Evolutionary conservation across 352 stramenopile genomes (phyloP), one percentile per base, ranked within the genome.

Genomic region (Pythium brassicae): DNA sequence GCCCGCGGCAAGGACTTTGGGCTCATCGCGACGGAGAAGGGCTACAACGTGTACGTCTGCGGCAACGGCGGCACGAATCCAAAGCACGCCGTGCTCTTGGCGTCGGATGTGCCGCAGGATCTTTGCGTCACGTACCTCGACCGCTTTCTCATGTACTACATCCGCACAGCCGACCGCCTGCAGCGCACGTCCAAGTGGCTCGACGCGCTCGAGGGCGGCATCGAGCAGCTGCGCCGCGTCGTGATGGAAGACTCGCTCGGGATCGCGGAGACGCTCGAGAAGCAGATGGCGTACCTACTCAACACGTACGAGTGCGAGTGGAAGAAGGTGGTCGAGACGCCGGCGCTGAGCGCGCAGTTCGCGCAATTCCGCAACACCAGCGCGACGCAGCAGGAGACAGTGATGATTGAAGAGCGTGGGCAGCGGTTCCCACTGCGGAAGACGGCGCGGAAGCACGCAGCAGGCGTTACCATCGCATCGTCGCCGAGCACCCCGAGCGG

Each of bases 281-380:
- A 93, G 63, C 86, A 95, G 42, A 97, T 97, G 88, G 71, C 76
- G 50, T 73, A 85, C 52, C 71, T 97, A 43, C 78, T 97, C n/a
- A 74, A 95, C 64, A 97, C 87, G 22, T 97, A 97, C 75, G 87
- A 97, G 68, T 94, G 95, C 63, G 91, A 97, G 69, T 97, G 90
- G 90, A 91, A 92, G 50, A 89, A 94, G 58, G 89, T 97, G 64
- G 81, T 96, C 45, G 83, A 94, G 61, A 78, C 91, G 27, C 88
- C 88, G 0, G 76, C 83, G 29, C 62, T 84, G 19, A 69, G 87
- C 39, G 75, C 81, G 11, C 73, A 94, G 52, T 97, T 97, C 63
- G 76, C 85, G 19, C 91, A 97, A 66, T 97, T 97, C 65, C 85
- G 86, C 35, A 97, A 97, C 73, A 95, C 87, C 0, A 85, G 78